phyloP scores from a whole-genome alignment of 1,139 yeast genomes.

The Lodderomyces oxycetoniae region DNA sequence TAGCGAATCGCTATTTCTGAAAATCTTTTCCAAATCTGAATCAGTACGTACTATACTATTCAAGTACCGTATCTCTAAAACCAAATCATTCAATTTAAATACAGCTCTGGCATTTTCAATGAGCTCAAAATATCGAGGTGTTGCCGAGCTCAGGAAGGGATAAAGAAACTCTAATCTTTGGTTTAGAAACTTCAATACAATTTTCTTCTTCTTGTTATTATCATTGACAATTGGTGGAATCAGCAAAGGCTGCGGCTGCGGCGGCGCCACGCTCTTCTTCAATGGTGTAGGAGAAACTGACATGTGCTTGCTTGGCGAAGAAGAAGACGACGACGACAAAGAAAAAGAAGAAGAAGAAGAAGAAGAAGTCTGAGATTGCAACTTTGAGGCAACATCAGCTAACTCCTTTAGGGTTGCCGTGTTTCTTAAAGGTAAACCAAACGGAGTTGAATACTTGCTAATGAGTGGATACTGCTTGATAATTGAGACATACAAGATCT shows the following conservation, averaged over 20 bases:
- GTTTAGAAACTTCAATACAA: constrained; percentile 38
- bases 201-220: constrained; percentile 21
- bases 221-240: no score
- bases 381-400: constrained; percentile 39
- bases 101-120: constrained; percentile 68
- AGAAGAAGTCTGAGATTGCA: constrained; percentile 16
- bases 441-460: constrained; percentile 37
- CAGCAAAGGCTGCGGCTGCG: constrained; percentile 5
- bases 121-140: constrained; percentile 65
- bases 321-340: constrained; percentile 4
- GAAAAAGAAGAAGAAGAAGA: background rate
- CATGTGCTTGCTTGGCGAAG: constrained; percentile 1
- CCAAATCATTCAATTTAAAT: constrained; percentile 41
- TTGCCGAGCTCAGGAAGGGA: constrained; percentile 55
- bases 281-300: constrained; percentile 3
- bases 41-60: constrained; percentile 25
- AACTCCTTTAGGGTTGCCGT: constrained; percentile 18
- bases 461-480: constrained; percentile 62
- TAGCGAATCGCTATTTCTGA: constrained; percentile 20
- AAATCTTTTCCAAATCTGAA: constrained; percentile 33
- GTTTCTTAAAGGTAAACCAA: constrained; percentile 15
- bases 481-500: constrained; percentile 60
- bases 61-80: constrained; percentile 19
- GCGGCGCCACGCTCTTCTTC: no score
- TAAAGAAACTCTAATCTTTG: constrained; percentile 52